Evolutionary conservation across 2,329 filamentous ascomycete genomes (phyloP).

Genomic region (Volutella citrinella): DNA sequence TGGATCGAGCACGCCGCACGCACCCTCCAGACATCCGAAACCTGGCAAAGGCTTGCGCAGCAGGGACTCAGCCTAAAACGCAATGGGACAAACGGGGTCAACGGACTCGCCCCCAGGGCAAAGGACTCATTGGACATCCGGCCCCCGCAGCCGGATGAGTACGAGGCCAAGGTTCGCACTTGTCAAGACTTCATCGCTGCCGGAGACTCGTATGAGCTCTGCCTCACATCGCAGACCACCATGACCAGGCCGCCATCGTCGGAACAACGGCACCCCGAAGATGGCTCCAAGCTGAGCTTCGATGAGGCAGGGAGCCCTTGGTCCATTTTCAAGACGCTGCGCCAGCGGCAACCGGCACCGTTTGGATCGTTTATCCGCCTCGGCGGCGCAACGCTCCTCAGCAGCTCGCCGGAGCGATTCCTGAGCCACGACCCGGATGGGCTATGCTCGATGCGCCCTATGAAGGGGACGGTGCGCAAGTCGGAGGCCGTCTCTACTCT

Average conservation of each 20-base stretch:
- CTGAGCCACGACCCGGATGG: conserved; percentile 56
- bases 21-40: conserved; percentile 29
- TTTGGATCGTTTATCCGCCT: conserved; percentile 82
- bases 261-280: neutral
- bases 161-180: conserved; percentile 62
- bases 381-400: conserved; percentile 67
- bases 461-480: conserved; percentile 95
- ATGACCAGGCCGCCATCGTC: conserved; percentile 43
- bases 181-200: conserved; percentile 72
- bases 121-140: conserved; percentile 22
- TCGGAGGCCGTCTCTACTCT: conserved; percentile 61
- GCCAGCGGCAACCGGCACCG: conserved; percentile 72
- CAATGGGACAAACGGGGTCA: conserved; percentile 5
- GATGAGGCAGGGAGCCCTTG: conserved; percentile 58
- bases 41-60: conserved; percentile 27
- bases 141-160: conserved; percentile 46
- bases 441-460: conserved; percentile 77
- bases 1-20: conserved; percentile 31
- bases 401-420: conserved; percentile 87
- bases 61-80: neutral
- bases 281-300: conserved; percentile 4
- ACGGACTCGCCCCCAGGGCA: conserved; percentile 14
- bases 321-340: conserved; percentile 69
- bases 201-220: conserved; percentile 83
- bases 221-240: conserved; percentile 72